A percentile compares a stretch with the other conserved stretches of the same genome.
Conservation (phyloP, 1,284 basidiomycete species). For the Psilocybe mexicana region DNA sequence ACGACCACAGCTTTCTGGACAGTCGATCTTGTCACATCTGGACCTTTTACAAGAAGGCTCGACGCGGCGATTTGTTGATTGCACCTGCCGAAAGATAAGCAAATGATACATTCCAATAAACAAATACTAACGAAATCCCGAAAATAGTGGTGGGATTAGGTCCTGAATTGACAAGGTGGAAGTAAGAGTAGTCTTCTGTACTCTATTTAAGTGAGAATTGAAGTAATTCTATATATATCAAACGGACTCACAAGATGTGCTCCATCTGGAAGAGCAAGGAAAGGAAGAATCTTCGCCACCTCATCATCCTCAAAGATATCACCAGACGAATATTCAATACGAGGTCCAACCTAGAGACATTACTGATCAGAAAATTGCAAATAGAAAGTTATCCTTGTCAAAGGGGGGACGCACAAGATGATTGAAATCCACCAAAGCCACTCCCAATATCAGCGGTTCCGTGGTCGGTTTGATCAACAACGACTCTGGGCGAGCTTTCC, state of each 20-base stretch:
- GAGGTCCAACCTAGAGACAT: conserved; percentile 76
- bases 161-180: conserved; percentile 78
- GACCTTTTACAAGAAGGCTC: conserved; percentile 77
- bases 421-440: conserved; percentile 90
- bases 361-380: conserved; percentile 17
- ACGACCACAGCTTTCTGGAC: conserved; percentile 99
- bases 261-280: conserved; percentile 97
- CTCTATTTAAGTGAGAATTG: conserved; percentile 49
- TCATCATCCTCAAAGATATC: conserved; percentile 81
- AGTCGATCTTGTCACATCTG: conserved; percentile 92
- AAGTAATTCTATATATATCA: conserved; percentile 10
- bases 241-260: conserved; percentile 77
- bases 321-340: conserved; percentile 79
- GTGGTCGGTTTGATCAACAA: conserved; percentile 58
- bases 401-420: conserved; percentile 62
- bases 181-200: conserved; percentile 96
- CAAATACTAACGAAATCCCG: conserved; percentile 79
- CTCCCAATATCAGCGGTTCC: conserved; percentile 73
- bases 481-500: conserved; percentile 77
- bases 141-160: conserved; percentile 82
- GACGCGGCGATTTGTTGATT: conserved; percentile 93
- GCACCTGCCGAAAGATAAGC: conserved; percentile 55
- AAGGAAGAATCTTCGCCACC: conserved; percentile 83
- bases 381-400: conserved; percentile 3
- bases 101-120: conserved; percentile 2